Conservation (phyloP, 2,329 filamentous ascomycete species). For the Ciborinia camelliae region DNA sequence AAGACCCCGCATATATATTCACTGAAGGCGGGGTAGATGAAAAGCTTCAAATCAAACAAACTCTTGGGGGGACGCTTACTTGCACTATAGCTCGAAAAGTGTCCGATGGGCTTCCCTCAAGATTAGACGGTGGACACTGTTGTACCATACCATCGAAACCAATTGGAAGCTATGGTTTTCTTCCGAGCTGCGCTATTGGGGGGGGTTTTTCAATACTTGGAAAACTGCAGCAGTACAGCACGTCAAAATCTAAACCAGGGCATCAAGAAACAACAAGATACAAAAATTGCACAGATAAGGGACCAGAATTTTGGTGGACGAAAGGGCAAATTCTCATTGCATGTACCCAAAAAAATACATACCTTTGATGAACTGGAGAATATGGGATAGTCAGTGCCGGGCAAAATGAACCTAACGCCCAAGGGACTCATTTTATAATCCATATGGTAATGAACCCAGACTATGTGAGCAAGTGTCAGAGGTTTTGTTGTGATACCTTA, state of each 20-base stretch:
- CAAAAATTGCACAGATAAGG: not conserved
- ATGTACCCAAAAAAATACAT: not conserved
- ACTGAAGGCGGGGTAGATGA: not conserved
- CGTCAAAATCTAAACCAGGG: not conserved
- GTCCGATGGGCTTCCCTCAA: not conserved
- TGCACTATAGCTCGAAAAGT: not conserved
- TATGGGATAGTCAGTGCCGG: no score
- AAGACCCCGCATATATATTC: not conserved
- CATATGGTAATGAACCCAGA: not conserved
- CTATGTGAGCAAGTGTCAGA: not conserved
- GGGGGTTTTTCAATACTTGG: not conserved
- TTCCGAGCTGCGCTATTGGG: not conserved
- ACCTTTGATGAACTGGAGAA: not conserved
- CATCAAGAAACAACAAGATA: not conserved
- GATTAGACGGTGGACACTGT: not conserved
- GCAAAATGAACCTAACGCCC: not conserved
- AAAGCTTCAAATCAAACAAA: not conserved
- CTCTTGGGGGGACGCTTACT: not conserved
- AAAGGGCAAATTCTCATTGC: not conserved
- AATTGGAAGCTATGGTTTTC: not conserved
- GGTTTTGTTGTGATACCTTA: not conserved
- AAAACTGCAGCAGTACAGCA: not conserved
- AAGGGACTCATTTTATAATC: not conserved
- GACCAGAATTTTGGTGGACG: no score
- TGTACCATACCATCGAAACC: not conserved